A percentile compares a stretch with the other conserved stretches of the same genome.
phyloP scores from a whole-genome alignment of 2,329 filamentous ascomycete species.

The Exserohilum rostratum region DNA sequence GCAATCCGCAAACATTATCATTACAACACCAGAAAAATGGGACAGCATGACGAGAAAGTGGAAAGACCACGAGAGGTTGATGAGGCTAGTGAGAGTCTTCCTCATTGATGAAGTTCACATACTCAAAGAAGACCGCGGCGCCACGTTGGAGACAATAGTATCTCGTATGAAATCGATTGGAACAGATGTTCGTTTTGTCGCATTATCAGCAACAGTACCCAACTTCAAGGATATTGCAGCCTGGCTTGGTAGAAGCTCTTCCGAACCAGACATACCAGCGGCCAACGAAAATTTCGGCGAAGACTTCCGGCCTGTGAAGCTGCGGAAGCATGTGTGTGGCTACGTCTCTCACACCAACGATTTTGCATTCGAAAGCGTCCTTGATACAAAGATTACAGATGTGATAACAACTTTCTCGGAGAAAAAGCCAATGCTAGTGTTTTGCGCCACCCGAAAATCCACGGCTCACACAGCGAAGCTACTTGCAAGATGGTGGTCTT shows the following conservation, averaged over 20 bases:
- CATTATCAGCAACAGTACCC: slow-evolving; percentile 81
- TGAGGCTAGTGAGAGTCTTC: slow-evolving; percentile 78
- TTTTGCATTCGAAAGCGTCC: slow-evolving; percentile 74
- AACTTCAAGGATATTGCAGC: slow-evolving; percentile 80
- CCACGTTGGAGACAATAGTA: slow-evolving; percentile 81
- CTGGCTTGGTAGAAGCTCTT: slow-evolving; percentile 74
- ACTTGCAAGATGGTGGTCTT: slow-evolving; percentile 70
- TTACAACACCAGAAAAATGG: slow-evolving; percentile 91
- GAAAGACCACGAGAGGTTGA: slow-evolving; percentile 77
- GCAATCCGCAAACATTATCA: slow-evolving; percentile 77
- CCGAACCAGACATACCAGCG: slow-evolving; percentile 67
- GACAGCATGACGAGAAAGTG: slow-evolving; percentile 87
- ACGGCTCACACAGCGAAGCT: slow-evolving; percentile 70
- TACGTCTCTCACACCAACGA: slow-evolving; percentile 70
- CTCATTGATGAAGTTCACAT: slow-evolving; percentile 90
- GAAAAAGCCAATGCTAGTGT: slow-evolving; percentile 79
- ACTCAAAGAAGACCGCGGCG: slow-evolving; percentile 77
- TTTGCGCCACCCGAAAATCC: slow-evolving; percentile 78
- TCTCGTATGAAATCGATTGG: slow-evolving; percentile 86
- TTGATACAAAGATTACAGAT: slow-evolving; percentile 69
- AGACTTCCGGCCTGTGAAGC: slow-evolving; percentile 77
- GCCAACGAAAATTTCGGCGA: slow-evolving; percentile 74
- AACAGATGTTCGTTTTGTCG: slow-evolving; percentile 77
- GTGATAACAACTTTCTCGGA: slow-evolving; percentile 71
- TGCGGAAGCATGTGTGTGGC: slow-evolving; percentile 78